These are phyloP conservation scores for Tylopilus balloui DNA, from an alignment of 768 basidiomycete genomes.

Conservation along the genomic window DNA sequence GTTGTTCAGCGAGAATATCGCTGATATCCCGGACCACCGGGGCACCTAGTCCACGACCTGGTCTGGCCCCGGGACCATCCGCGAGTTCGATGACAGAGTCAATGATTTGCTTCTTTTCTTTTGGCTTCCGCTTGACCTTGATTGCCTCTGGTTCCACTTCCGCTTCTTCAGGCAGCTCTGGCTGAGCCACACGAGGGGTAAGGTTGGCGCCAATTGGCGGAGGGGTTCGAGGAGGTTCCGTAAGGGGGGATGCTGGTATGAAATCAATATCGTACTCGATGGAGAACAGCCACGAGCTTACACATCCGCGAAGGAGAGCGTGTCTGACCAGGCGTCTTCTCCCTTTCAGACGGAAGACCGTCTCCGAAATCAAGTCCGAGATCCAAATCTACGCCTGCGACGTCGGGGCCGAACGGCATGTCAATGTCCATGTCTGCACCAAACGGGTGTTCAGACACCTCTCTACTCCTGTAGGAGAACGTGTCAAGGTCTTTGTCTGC, in stretches of 20 bases:
- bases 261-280: conserved; percentile 7
- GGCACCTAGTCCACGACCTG: conserved; percentile 55
- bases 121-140: conserved; percentile 49
- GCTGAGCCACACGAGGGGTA: conserved; percentile 46
- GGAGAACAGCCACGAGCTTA: conserved; percentile 33
- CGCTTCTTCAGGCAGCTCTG: conserved; percentile 33
- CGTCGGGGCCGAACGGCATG: conserved; percentile 46
- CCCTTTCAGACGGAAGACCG: conserved; percentile 41
- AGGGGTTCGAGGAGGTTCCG: conserved; percentile 73
- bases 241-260: conserved; percentile 65
- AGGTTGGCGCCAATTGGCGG: conserved; percentile 53
- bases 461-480: conserved; percentile 61
- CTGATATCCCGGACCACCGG: conserved; percentile 55
- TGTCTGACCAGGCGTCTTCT: conserved; percentile 55
- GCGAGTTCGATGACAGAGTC: conserved; percentile 86
- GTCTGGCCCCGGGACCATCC: conserved; percentile 52
- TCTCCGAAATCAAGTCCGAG: conserved; percentile 70
- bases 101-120: conserved; percentile 84
- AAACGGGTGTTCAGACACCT: conserved; percentile 64
- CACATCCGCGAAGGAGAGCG: conserved; percentile 65
- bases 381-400: conserved; percentile 57
- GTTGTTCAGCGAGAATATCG: conserved; percentile 73
- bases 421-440: conserved; percentile 49
- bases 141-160: conserved; percentile 30
- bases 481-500: conserved; percentile 56